Base-by-base conservation (phyloP, 2,329 filamentous ascomycete species). In the Colletotrichum navitas region DNA sequence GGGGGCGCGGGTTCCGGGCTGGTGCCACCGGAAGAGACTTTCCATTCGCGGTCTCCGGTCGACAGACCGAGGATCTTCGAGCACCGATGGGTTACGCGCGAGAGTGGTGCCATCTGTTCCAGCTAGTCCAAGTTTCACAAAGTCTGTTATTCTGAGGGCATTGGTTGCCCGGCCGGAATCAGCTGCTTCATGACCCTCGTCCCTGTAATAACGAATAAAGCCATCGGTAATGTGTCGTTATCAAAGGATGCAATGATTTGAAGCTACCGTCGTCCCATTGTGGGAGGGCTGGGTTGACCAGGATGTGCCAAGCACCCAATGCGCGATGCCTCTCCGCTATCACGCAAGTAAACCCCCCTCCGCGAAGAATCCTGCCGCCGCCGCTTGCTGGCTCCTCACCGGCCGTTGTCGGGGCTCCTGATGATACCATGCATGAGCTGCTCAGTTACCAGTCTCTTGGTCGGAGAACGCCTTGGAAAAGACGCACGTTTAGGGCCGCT, bases 401-500 rank as follows among this genome's bases (percentile, higher is more conserved):
- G 29, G 29, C 29, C 29, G 29, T 29, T 29, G 29, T 4, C 29
- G 29, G 29, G 29, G 29, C 29, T 29, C 29, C 29, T 29, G 29
- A 29, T 29, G 29, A 29, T 29, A 29, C 3, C 39, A 14, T 41
- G 7, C 39, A 16, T 5, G 14, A 4, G 39, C 39, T 16, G 39
- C 12, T 41, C 16, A 16, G 29, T 29, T 29, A 29, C 29, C 29
- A 29, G 29, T 29, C 29, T 29, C 29, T 29, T 29, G 29, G 29
- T 29, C 29, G 29, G 29, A 29, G 29, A 29, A 29, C 29, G 29
- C 29, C 29, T 29, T 2, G 4, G 29, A 29, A 29, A 29, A 29
- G 29, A 29, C 29, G 29, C 39, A 41, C 12, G 16, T 16, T 3
- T 16, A 14, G 6, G 74, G 2, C 75, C 76, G n/a, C 60, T 82